A percentile compares a stretch with the other conserved stretches of the same genome.
phyloP scores from a whole-genome alignment of 306 rosid genomes.

The Medicago lupulina region DNA sequence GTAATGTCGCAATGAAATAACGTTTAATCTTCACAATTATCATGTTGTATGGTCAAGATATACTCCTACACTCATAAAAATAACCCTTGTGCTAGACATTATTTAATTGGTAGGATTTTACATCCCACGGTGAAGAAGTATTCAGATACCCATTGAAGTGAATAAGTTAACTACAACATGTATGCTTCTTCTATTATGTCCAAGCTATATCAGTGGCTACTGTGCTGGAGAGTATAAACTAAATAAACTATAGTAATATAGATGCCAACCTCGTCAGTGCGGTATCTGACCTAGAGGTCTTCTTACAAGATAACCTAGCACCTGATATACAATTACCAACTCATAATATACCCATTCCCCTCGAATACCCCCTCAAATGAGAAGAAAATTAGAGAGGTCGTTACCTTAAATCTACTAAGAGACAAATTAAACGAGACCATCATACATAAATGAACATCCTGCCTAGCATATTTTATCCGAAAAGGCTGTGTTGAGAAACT shows the following conservation, averaged over 20 bases:
- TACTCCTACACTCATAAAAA: too few species aligned
- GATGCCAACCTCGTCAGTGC: neutral
- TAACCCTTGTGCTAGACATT: too few species aligned
- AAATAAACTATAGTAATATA: neutral
- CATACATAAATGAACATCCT: constrained; percentile 80
- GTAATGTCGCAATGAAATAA: too few species aligned
- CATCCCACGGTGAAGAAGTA: too few species aligned
- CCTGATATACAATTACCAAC: constrained; percentile 15
- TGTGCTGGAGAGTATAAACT: neutral
- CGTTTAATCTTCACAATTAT: too few species aligned
- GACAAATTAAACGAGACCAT: constrained; percentile 80
- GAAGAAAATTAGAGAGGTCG: constrained; percentile 38
- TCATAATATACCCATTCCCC: constrained; percentile 11
- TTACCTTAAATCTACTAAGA: constrained; percentile 63
- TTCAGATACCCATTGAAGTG: too few species aligned
- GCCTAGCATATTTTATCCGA: constrained; percentile 86
- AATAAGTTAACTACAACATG: too few species aligned
- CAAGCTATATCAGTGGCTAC: too few species aligned
- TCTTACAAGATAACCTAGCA: constrained; percentile 4
- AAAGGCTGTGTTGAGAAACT: constrained; percentile 93
- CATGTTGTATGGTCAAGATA: too few species aligned
- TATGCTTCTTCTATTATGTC: too few species aligned
- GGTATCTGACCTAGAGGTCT: neutral
- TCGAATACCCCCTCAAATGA: neutral
- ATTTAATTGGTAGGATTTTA: too few species aligned